Evolutionary conservation across 2,329 filamentous ascomycete genomes (phyloP), one percentile per base, ranked within the genome.

Genomic region (Dothideomycetes sp.): DNA sequence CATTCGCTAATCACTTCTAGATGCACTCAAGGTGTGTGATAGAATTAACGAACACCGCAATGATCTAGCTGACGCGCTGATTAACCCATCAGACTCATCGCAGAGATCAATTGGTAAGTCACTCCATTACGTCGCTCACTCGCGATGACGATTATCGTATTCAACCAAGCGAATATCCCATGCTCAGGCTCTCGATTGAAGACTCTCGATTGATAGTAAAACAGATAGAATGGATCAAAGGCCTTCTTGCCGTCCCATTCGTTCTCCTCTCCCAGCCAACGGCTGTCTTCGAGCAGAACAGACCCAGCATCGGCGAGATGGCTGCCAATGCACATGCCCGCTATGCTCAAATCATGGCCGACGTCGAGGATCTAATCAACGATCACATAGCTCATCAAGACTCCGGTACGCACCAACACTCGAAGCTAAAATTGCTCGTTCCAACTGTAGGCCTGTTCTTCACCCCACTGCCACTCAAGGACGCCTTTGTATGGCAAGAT

Each of bases 181-280:
- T n/a, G n/a, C n/a, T n/a, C n/a, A n/a, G n/a, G n/a, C n/a, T n/a
- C n/a, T n/a, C n/a, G n/a, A n/a, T n/a, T n/a, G n/a, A n/a, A n/a
- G n/a, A n/a, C n/a, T n/a, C n/a, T n/a, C n/a, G n/a, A n/a, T n/a
- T n/a, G n/a, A n/a, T n/a, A n/a, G 22, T 7, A 12, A 27, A 11
- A 22, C 35, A 52, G 48, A 55, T 55, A 47, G 58, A 60, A 52
- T 96, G 89, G 89, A 85, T 96, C 69, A 96, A 98, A 53, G 59
- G 59, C 12, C 74, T 96, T 3, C 70, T 96, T 10, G 91, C 91
- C 1, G 89, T 96, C 1, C 91, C 91, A 0, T 98, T 98, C 57
- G 89, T 98, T 30, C 75, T 98, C 39, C 87, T 94, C 60, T 95
- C 89, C 1, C 88, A 96, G 57, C 91, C 91, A 3, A 93, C 86